Evolutionary conservation across 2,329 filamentous ascomycete species (phyloP).

Genomic region (Stagonosporopsis rhizophila): DNA sequence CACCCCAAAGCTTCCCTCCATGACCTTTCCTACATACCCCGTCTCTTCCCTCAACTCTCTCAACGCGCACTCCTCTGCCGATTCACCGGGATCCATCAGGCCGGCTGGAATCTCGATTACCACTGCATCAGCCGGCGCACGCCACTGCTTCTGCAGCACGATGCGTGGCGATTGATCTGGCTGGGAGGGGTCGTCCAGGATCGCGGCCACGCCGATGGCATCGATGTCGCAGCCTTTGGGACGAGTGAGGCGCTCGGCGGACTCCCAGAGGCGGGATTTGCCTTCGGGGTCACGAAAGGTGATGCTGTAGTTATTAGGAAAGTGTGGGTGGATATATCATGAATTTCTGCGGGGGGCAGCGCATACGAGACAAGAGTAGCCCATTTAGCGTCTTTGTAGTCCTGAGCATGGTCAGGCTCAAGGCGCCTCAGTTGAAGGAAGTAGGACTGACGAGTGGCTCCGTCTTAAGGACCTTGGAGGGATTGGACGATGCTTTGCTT

Average conservation of each 20-base stretch:
- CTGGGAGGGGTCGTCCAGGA: slow-evolving; percentile 57
- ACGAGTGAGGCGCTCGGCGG: slow-evolving; percentile 73
- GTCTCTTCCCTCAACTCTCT: slow-evolving; percentile 70
- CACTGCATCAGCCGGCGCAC: slow-evolving; percentile 66
- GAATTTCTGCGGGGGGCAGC: not conserved
- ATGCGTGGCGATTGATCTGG: slow-evolving; percentile 43
- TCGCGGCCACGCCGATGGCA: slow-evolving; percentile 75
- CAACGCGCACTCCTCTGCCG: slow-evolving; percentile 63
- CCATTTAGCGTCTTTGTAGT: slow-evolving; percentile 52
- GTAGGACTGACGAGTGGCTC: slow-evolving; percentile 41
- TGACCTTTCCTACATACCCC: slow-evolving; percentile 63
- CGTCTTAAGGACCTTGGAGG: slow-evolving; percentile 44
- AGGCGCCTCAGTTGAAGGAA: not conserved
- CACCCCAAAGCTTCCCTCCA: slow-evolving; percentile 45
- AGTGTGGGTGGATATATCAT: not conserved
- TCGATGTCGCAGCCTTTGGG: slow-evolving; percentile 69
- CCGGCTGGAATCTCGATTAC: slow-evolving; percentile 70
- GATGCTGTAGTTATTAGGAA: slow-evolving; percentile 34
- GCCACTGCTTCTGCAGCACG: slow-evolving; percentile 60
- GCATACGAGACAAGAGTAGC: slow-evolving; percentile 36
- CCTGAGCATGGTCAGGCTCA: slow-evolving; percentile 33
- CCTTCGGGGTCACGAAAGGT: slow-evolving; percentile 69
- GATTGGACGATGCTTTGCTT: slow-evolving; percentile 25
- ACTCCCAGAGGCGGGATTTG: slow-evolving; percentile 71
- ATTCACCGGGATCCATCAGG: slow-evolving; percentile 66